These are phyloP conservation scores for Chlorella sp. DNA, from an alignment of 139 green algal genomes.

Conservation along the genomic window DNA sequence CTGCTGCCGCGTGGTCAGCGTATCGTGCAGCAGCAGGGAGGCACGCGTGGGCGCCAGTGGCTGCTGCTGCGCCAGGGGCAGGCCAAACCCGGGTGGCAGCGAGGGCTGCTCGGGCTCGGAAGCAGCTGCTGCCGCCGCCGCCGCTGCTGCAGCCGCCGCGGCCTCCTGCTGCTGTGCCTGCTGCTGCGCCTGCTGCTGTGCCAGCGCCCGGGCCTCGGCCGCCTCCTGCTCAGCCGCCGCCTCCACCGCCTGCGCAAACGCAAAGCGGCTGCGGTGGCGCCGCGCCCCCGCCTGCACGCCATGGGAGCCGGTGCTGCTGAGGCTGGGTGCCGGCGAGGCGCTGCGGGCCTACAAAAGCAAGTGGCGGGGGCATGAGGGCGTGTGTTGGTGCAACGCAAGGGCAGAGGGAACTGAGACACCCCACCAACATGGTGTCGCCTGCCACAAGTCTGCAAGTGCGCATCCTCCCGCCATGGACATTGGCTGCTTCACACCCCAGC, in stretches of 20 bases:
- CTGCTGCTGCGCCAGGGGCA: not conserved
- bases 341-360: not conserved
- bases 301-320: not conserved
- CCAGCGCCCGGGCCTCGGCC: not conserved
- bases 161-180: not conserved
- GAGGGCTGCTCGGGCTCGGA: too few relatives aligned
- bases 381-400: not conserved
- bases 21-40: constrained; percentile 18
- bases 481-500: not conserved
- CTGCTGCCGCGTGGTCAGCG: not conserved
- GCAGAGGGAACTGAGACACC: too few relatives aligned
- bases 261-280: constrained; percentile 48
- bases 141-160: not conserved
- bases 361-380: not conserved
- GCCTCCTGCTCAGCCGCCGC: constrained; percentile 11
- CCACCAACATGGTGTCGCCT: not conserved
- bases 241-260: constrained; percentile 49
- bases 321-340: constrained; percentile 6
- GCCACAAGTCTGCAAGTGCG: not conserved
- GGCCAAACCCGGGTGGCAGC: not conserved
- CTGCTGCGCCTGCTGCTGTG: not conserved
- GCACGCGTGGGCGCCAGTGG: not conserved
- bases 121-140: not conserved
- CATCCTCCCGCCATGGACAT: not conserved
- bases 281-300: not conserved